Evolutionary conservation across 2,329 filamentous ascomycete genomes (phyloP), one percentile per base, ranked within the genome.

Genomic region (Fusarium annulatum): DNA sequence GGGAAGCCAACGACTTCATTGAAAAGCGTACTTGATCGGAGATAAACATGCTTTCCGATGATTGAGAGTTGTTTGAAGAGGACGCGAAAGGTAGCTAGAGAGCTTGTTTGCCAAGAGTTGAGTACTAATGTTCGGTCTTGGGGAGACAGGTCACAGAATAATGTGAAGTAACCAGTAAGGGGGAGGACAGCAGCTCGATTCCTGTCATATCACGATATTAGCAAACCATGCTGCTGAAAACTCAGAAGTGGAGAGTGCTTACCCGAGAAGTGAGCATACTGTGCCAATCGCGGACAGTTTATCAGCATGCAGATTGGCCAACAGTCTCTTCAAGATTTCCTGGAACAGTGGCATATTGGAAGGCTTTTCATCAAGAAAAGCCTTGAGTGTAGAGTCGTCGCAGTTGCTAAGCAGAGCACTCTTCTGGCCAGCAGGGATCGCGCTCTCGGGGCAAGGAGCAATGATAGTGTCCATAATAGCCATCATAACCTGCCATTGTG

Each of bases 381-480:
- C 49, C 1, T 7, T 9, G 1, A 61, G 16, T 2, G 59, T 45
- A 3, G 36, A 28, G 1, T 6, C 14, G 21, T 41, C 36, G 8
- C 58, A 55, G 1, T 34, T 30, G 5, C 3, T 5, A 4, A 55
- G 57, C 4, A 52, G 26, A 10, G 34, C 26, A 9, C 5, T 55
- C 12, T n/a, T 34, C 16, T 55, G 58, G 2, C 14, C 3, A 11
- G 36, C 18, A 11, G 36, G 7, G 4, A 55, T 11, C 18, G n/a
- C 5, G 9, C 28, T 23, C 9, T 57, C 49, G 3, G 38, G 16
- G 10, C 59, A 61, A 10, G 59, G 38, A 10, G 59, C 49, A 19
- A 61, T 57, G 4, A 61, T 23, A 1, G 59, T 61, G 9, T 61
- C 49, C 59, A 61, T 61, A 18, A 61, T 43, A n/a, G 49, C 49